Conservation (phyloP, 1,139 yeast species). For the Geotrichum restrictum region DNA sequence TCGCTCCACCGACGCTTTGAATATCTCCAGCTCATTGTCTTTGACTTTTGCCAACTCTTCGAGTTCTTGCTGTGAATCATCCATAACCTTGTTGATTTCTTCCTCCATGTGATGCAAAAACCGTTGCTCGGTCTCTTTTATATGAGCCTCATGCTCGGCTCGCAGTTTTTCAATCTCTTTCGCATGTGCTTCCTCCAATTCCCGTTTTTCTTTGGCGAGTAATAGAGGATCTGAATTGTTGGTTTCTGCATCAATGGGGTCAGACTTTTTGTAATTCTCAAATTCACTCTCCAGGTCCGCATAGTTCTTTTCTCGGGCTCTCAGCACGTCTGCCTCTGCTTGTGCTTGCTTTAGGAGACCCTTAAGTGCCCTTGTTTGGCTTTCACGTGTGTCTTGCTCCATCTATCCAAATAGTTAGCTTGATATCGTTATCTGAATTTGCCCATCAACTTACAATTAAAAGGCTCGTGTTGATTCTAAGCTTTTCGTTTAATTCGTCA, state of each 20-base stretch:
- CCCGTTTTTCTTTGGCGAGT: constrained; percentile 7
- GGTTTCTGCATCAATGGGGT: not conserved
- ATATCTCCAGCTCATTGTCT: constrained; percentile 15
- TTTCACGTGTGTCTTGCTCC: constrained; percentile 15
- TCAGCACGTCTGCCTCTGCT: constrained; percentile 12
- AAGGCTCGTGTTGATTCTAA: constrained; percentile 8
- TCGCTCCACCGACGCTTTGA: constrained; percentile 13
- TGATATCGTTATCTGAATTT: too few species aligned
- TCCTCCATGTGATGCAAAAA: constrained; percentile 13
- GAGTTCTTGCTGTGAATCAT: constrained; percentile 11
- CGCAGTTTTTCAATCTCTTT: constrained; percentile 7
- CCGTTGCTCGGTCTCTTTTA: constrained; percentile 11
- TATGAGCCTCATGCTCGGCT: constrained; percentile 6
- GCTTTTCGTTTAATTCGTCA: constrained; percentile 7
- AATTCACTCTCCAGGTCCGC: constrained; percentile 9
- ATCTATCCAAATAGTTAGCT: not conserved
- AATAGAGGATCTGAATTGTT: constrained; percentile 2
- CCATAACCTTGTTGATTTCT: constrained; percentile 10
- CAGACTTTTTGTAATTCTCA: not conserved
- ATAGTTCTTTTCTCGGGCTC: not conserved
- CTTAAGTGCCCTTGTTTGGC: constrained; percentile 15
- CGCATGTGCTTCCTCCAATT: constrained; percentile 11
- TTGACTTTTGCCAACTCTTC: constrained; percentile 14
- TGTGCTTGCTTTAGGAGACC: constrained; percentile 12
- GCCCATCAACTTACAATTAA: constrained; percentile 11